A percentile compares a stretch with the other conserved stretches of the same genome.
phyloP scores from a whole-genome alignment of 2,329 filamentous ascomycete species.

The Cryoendolithus antarcticus region DNA sequence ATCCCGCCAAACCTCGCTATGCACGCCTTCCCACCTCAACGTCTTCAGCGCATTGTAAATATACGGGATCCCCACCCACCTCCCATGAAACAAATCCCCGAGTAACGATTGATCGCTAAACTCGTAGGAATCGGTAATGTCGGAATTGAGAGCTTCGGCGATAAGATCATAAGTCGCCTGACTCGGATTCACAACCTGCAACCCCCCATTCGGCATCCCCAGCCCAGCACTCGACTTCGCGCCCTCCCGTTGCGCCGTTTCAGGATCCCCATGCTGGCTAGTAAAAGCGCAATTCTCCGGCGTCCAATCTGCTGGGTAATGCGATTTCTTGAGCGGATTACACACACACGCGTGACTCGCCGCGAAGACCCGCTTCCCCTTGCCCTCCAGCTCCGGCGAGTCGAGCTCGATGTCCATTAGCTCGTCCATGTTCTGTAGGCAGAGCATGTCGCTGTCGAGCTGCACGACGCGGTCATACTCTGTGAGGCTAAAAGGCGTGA shows the following conservation, averaged over 20 bases:
- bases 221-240: conserved; percentile 39
- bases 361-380: conserved; percentile 59
- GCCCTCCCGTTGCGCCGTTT: conserved; percentile 40
- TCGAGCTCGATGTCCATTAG: conserved; percentile 74
- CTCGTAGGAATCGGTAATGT: conserved; percentile 39
- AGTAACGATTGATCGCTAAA: conserved; percentile 50
- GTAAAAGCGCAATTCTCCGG: conserved; percentile 52
- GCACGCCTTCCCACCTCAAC: conserved; percentile 42
- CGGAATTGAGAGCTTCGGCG: conserved; percentile 31
- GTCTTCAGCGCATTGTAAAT: conserved; percentile 51
- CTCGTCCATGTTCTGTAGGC: conserved; percentile 78
- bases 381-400: conserved; percentile 36
- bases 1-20: conserved; percentile 48
- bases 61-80: conserved; percentile 49
- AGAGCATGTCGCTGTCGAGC: conserved; percentile 81
- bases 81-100: conserved; percentile 43
- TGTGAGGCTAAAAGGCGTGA: conserved; percentile 62
- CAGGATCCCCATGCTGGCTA: conserved; percentile 39
- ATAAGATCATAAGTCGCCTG: conserved; percentile 41
- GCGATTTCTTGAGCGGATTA: conserved; percentile 64
- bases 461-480: conserved; percentile 72
- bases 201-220: conserved; percentile 47
- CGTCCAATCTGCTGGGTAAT: conserved; percentile 66
- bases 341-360: conserved; percentile 77
- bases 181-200: conserved; percentile 51